These are phyloP conservation scores for Pilaira anomala DNA, from an alignment of 192 early-diverging fungal genomes.

Conservation along the genomic window DNA sequence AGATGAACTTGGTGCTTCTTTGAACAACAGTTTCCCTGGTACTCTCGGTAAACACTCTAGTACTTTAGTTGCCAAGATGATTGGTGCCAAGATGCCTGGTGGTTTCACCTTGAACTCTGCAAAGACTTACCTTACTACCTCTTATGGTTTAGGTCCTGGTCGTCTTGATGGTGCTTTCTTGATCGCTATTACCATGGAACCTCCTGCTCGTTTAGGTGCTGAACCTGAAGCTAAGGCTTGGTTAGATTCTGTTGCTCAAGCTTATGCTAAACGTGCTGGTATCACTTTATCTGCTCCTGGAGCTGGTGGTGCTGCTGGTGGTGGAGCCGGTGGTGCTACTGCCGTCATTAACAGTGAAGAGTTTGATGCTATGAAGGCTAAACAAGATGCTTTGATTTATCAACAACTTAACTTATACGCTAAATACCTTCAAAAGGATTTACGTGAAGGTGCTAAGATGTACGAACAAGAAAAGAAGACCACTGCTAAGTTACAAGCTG, in stretches of 20 bases:
- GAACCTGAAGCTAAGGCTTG: slow-evolving; percentile 77
- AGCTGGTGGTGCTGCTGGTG: slow-evolving; percentile 44
- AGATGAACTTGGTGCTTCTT: slow-evolving; percentile 68
- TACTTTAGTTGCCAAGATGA: slow-evolving; percentile 74
- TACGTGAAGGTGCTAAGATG: slow-evolving; percentile 62
- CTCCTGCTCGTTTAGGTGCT: slow-evolving; percentile 67
- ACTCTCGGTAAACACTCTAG: slow-evolving; percentile 80
- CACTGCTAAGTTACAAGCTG: slow-evolving; percentile 66
- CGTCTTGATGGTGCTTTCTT: slow-evolving; percentile 74
- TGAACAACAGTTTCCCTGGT: slow-evolving; percentile 62
- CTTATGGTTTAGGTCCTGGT: slow-evolving; percentile 74
- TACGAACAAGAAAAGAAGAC: slow-evolving; percentile 67
- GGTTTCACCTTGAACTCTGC: slow-evolving; percentile 79
- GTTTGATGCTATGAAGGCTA: slow-evolving; percentile 73
- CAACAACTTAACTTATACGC: slow-evolving; percentile 78
- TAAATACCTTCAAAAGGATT: slow-evolving; percentile 77
- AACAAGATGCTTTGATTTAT: slow-evolving; percentile 65
- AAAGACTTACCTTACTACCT: slow-evolving; percentile 65
- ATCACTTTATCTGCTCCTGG: slow-evolving; percentile 57
- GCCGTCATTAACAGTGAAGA: slow-evolving; percentile 85
- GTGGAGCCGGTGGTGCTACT: slow-evolving; percentile 50
- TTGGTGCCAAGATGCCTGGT: slow-evolving; percentile 89
- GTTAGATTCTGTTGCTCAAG: slow-evolving; percentile 69
- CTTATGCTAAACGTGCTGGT: slow-evolving; percentile 68
- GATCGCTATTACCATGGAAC: slow-evolving; percentile 80